Conservation (phyloP, 2,329 filamentous ascomycete genomes). For the Trichophyton schoenleinii region DNA sequence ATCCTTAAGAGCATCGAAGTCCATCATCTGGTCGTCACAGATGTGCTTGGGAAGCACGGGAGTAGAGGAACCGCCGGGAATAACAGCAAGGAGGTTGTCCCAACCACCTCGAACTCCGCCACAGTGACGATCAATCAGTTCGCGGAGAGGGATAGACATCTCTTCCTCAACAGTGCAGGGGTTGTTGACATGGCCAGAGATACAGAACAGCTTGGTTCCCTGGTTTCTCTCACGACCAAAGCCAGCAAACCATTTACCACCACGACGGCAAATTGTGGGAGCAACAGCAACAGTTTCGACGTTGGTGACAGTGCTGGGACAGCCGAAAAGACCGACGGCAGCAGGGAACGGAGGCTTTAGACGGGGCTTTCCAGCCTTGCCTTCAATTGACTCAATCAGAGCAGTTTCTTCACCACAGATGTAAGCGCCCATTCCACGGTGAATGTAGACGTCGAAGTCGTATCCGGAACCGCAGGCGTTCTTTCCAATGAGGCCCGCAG, state of each 20-base stretch:
- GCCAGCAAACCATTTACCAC: conserved; percentile 79
- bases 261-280: conserved; percentile 88
- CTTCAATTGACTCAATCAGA: conserved; percentile 93
- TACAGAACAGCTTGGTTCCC: conserved; percentile 96
- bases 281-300: conserved; percentile 94
- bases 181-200: conserved; percentile 98
- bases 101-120: conserved; percentile 92
- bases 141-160: conserved; percentile 92
- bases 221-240: conserved; percentile 95
- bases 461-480: conserved; percentile 95
- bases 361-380: conserved; percentile 95
- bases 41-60: conserved; percentile 81
- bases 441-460: conserved; percentile 93
- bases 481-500: conserved; percentile 89
- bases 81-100: conserved; percentile 93
- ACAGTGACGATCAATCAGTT: conserved; percentile 97
- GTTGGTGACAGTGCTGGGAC: conserved; percentile 94
- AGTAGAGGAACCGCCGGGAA: conserved; percentile 92
- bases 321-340: conserved; percentile 92
- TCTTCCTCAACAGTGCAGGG: conserved; percentile 96
- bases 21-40: conserved; percentile 95
- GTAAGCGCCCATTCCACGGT: conserved; percentile 94
- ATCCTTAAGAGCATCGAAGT: conserved; percentile 97
- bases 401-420: conserved; percentile 98
- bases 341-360: conserved; percentile 98